phyloP scores from a whole-genome alignment of 306 rosid genomes.

The Fragaria iinumae region DNA sequence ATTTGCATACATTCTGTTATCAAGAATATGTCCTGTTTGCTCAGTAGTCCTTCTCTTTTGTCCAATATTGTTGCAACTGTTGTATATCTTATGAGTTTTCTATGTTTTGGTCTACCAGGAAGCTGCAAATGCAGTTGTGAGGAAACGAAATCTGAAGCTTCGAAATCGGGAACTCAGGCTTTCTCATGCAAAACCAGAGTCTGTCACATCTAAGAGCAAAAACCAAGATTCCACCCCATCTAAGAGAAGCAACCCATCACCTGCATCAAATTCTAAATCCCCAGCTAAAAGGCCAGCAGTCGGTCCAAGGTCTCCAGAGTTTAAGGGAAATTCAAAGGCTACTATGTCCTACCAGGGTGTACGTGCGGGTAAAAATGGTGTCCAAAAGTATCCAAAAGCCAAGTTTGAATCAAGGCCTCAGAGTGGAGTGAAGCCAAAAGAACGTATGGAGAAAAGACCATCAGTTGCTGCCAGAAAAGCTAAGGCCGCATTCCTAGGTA shows the following conservation, averaged over 20 bases:
- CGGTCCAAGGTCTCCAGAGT: constrained; percentile 39
- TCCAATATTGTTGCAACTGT: background rate
- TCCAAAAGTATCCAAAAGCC: constrained; percentile 42
- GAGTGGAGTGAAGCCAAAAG: constrained; percentile 40
- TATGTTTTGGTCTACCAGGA: constrained; percentile 45
- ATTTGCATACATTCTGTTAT: background rate
- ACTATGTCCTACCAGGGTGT: constrained; percentile 72
- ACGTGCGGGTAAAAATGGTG: constrained; percentile 67
- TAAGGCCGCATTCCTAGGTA: constrained; percentile 32
- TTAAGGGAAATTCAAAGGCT: constrained; percentile 26
- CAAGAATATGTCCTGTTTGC: background rate
- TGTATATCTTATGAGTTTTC: background rate
- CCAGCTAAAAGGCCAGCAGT: constrained; percentile 42
- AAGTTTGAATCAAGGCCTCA: constrained; percentile 20
- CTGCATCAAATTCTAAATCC: constrained; percentile 31
- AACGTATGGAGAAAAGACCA: constrained; percentile 64
- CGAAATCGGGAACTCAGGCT: constrained; percentile 72
- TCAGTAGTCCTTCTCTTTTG: background rate
- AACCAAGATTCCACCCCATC: constrained; percentile 48
- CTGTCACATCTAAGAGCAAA: constrained; percentile 54
- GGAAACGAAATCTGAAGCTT: constrained; percentile 63
- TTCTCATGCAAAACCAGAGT: constrained; percentile 48
- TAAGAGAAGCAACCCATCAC: constrained; percentile 45
- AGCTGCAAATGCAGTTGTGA: constrained; percentile 58
- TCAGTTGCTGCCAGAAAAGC: constrained; percentile 80